Evolutionary conservation across 2,329 filamentous ascomycete species (phyloP).

Genomic region (Coniella lustricola): DNA sequence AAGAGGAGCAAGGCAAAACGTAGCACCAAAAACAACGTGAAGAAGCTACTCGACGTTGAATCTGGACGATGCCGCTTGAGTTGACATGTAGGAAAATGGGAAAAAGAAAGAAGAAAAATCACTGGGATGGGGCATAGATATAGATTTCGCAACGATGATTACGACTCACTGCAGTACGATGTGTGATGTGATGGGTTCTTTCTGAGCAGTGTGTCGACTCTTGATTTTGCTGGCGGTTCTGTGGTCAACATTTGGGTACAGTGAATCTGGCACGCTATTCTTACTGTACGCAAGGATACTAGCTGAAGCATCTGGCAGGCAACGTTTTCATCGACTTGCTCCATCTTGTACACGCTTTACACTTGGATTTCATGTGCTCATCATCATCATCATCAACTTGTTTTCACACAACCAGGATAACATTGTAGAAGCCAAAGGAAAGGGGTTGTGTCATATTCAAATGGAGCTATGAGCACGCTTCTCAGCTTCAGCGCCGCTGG

Average conservation of each 20-base stretch:
- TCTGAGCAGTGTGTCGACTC: too few species aligned
- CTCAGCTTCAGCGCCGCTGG: slow-evolving; percentile 24
- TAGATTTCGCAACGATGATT: slow-evolving; percentile 7
- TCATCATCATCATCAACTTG: background rate
- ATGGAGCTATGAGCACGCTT: slow-evolving; percentile 22
- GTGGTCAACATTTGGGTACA: too few species aligned
- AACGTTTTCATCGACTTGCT: background rate
- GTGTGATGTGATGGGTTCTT: too few species aligned
- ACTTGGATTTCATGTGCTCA: background rate
- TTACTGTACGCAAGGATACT: too few species aligned
- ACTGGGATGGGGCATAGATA: background rate
- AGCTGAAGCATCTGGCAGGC: background rate
- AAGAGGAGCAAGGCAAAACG: too few species aligned
- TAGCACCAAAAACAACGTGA: background rate
- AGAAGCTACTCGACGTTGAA: too few species aligned
- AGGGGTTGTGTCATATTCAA: slow-evolving; percentile 18
- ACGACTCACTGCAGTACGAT: background rate
- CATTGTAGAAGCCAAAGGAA: too few species aligned
- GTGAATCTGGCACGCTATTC: background rate
- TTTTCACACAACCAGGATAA: background rate
- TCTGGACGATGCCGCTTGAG: too few species aligned
- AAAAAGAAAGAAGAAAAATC: too few species aligned
- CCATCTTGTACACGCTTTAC: background rate
- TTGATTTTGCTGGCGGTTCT: too few species aligned
- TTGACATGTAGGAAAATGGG: too few species aligned